Conservation (phyloP, 2,329 filamentous ascomycete species). For the Stachybotrys echinatus region DNA sequence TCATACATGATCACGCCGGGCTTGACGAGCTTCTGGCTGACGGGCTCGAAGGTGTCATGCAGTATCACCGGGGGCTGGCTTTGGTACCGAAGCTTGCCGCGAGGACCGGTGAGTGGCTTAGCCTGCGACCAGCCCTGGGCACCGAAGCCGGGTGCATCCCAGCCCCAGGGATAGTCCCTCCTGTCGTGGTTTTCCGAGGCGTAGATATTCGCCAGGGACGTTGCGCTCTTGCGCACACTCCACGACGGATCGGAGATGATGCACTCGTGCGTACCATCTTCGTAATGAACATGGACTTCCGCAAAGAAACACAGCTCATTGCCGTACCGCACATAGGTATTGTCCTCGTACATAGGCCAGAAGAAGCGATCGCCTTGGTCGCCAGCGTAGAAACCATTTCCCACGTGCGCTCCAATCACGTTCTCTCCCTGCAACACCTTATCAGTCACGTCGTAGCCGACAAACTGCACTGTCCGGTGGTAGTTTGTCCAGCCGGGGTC, state of each 20-base stretch:
- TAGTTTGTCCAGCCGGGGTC: conserved; percentile 35
- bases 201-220: conserved; percentile 32
- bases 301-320: conserved; percentile 35
- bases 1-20: conserved; percentile 13
- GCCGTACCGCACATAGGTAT: conserved; percentile 30
- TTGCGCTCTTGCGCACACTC: conserved; percentile 30
- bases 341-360: conserved; percentile 36
- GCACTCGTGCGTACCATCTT: conserved; percentile 26
- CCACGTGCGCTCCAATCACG: conserved; percentile 31
- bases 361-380: conserved; percentile 35
- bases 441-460: conserved; percentile 34
- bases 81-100: conserved; percentile 31
- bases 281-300: conserved; percentile 30
- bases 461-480: conserved; percentile 33
- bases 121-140: conserved; percentile 21
- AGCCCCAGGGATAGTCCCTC: conserved; percentile 25
- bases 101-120: conserved; percentile 30
- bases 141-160: conserved; percentile 20
- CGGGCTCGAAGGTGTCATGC: conserved; percentile 28
- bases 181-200: conserved; percentile 32
- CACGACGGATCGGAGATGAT: conserved; percentile 30
- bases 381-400: conserved; percentile 40
- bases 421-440: conserved; percentile 27
- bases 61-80: conserved; percentile 31
- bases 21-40: conserved; percentile 10